Base-by-base conservation (phyloP, 176 grass and related monocot genomes). In the Musa schizocarpa region DNA sequence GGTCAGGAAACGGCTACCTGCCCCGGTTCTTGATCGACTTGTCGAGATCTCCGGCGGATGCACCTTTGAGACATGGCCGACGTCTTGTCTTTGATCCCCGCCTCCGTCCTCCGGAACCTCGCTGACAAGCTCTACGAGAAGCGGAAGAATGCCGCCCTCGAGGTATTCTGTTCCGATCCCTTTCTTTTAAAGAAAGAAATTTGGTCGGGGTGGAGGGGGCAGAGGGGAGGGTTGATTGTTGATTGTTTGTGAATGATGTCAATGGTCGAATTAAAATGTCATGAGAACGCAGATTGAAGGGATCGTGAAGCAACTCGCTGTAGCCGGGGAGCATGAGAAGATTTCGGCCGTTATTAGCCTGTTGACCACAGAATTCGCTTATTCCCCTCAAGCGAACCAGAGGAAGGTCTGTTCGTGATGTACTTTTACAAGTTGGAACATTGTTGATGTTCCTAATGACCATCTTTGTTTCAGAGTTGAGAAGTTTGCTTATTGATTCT, bases 81-180 rank as follows among this genome's bases (percentile, higher is more conserved):
- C 70, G 86, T 86, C 77, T 80, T 87, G 50, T 80, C 88, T 54
- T 81, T 94, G 80, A 87, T 99, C 24, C 95, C 95, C n/a, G 72
- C 88, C 77, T 78, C 86, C 71, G 95, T 99, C 71, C 78, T 87
- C 68, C 85, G 95, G 77, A 99, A 99, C 80, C 95, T 99, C 73
- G 81, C 88, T 11, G 95, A 99, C 82, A 99, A 99, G 86, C 90
- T 99, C 67, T 99, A 99, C 65, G 95, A 99, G 83, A 99, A 99
- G 85, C 88, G 91, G 57, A 99, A 99, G 81, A 99, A 95, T 88
- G 96, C 96, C 5, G 96, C 96, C 69, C 91, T 99, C 13, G 95
- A 99, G 95, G 95, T 99, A 82, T 48, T 56, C 25, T 54, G 73
- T 71, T 48, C 23, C n/a, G 14, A 50, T 69, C 54, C 50, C 50